Conservation (phyloP, 495 filamentous ascomycete genomes). For the Penicillium chermesinum region DNA sequence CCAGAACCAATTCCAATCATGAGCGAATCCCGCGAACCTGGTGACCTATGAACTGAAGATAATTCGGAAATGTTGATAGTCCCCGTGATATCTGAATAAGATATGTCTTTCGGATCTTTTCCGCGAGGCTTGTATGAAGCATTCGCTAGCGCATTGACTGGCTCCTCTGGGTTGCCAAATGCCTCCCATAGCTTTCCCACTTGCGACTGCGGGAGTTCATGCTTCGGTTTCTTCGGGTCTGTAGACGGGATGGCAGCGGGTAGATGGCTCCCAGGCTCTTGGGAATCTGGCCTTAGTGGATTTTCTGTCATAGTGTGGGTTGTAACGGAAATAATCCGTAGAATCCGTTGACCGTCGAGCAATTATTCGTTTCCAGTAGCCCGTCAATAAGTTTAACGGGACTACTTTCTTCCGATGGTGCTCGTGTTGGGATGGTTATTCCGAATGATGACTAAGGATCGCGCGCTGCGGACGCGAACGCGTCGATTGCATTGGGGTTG, state of each 20-base stretch:
- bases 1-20: slow-evolving; percentile 77
- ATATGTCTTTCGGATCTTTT: slow-evolving; percentile 39
- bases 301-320: slow-evolving; percentile 50
- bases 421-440: slow-evolving; percentile 25
- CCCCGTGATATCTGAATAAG: slow-evolving; percentile 59
- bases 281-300: slow-evolving; percentile 33
- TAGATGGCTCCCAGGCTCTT: slow-evolving; percentile 13
- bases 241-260: slow-evolving; percentile 17
- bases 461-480: slow-evolving; percentile 37
- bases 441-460: slow-evolving; percentile 20
- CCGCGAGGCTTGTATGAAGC: slow-evolving; percentile 43
- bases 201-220: slow-evolving; percentile 42
- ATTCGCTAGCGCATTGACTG: slow-evolving; percentile 45
- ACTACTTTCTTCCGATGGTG: slow-evolving; percentile 14
- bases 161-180: slow-evolving; percentile 46
- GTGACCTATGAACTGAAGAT: slow-evolving; percentile 66
- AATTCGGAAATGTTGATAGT: slow-evolving; percentile 66
- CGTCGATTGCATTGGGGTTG: slow-evolving; percentile 26
- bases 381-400: slow-evolving; percentile 8
- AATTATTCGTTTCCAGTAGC: background rate
- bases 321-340: background rate
- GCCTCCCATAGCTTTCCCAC: slow-evolving; percentile 49
- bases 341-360: background rate
- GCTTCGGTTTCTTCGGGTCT: slow-evolving; percentile 31
- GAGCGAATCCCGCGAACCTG: slow-evolving; percentile 78